Percentiles rank a stretch among this genome's conserved stretches.
phyloP scores from a whole-genome alignment of 805 yeast species.

The Crinitomyces ghanaensis region DNA sequence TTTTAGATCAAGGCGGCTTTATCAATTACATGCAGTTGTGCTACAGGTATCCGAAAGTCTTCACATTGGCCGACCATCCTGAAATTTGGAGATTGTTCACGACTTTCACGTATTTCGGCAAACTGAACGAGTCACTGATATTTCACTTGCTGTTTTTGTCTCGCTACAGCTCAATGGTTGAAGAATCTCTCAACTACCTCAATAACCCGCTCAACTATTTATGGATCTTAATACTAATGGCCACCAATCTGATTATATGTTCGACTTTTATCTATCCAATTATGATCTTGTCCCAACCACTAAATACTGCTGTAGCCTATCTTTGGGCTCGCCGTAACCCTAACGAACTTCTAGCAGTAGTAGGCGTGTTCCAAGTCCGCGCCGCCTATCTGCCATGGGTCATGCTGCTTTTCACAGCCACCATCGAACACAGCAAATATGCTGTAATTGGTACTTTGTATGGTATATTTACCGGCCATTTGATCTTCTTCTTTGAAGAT shows the following conservation, averaged over 20 bases:
- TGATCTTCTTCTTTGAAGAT: constrained; percentile 31
- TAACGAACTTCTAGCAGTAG: constrained; percentile 28
- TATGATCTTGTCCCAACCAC: constrained; percentile 29
- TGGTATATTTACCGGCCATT: constrained; percentile 35
- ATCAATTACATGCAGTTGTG: constrained; percentile 25
- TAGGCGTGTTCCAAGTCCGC: constrained; percentile 32
- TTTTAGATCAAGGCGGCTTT: constrained; percentile 28
- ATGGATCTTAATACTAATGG: constrained; percentile 29
- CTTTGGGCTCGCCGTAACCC: constrained; percentile 39
- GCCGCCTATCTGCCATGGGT: constrained; percentile 37
- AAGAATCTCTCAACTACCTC: constrained; percentile 24
- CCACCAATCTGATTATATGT: constrained; percentile 21
- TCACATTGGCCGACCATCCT: constrained; percentile 16
- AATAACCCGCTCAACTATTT: constrained; percentile 27
- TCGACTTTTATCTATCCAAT: constrained; percentile 24
- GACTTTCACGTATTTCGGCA: constrained; percentile 33
- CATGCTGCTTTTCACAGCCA: constrained; percentile 18
- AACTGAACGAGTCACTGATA: constrained; percentile 28
- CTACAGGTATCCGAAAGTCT: constrained; percentile 28
- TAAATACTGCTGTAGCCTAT: constrained; percentile 31
- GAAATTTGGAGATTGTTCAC: constrained; percentile 33
- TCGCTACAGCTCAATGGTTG: constrained; percentile 31
- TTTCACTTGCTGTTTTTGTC: constrained; percentile 28
- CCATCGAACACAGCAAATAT: constrained; percentile 9
- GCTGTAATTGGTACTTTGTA: constrained; percentile 20